These are phyloP conservation scores for Boletellus dicymbophilus DNA, from an alignment of 1,284 basidiomycete species.

Conservation along the genomic window DNA sequence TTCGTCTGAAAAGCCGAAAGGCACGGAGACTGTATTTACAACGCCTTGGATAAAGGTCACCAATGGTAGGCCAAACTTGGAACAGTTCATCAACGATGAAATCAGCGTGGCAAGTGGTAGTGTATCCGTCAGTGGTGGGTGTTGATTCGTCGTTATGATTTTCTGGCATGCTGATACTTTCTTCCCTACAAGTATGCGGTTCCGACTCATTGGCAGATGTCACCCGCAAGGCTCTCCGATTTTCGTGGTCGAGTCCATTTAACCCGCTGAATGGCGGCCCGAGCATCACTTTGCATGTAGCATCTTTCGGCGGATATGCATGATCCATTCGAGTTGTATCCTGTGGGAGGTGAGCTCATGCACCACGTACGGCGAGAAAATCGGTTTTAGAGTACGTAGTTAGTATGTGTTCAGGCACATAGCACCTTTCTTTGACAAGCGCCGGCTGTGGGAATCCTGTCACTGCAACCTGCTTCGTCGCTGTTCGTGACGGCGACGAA, in stretches of 20 bases:
- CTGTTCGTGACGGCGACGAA: slow-evolving; percentile 20
- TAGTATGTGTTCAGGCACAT: no score
- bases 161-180: not conserved
- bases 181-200: slow-evolving; percentile 8
- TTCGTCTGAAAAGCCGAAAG: not conserved
- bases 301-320: not conserved
- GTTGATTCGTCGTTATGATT: not conserved
- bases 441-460: slow-evolving; percentile 1
- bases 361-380: no score
- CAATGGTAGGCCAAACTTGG: not conserved
- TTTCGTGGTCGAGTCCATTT: not conserved
- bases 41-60: not conserved
- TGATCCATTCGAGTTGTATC: not conserved
- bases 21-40: not conserved
- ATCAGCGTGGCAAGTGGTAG: not conserved
- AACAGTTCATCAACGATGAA: not conserved
- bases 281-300: slow-evolving; percentile 39
- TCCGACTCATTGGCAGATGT: slow-evolving; percentile 1
- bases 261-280: slow-evolving; percentile 39
- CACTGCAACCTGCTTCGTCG: slow-evolving; percentile 10
- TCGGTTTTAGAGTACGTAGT: no score
- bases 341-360: no score
- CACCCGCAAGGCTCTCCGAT: slow-evolving; percentile 8
- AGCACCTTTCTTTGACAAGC: no score
- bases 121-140: not conserved